These are phyloP conservation scores for Penicillium psychrosexuale DNA, from an alignment of 2,329 filamentous ascomycete genomes.

Conservation along the genomic window DNA sequence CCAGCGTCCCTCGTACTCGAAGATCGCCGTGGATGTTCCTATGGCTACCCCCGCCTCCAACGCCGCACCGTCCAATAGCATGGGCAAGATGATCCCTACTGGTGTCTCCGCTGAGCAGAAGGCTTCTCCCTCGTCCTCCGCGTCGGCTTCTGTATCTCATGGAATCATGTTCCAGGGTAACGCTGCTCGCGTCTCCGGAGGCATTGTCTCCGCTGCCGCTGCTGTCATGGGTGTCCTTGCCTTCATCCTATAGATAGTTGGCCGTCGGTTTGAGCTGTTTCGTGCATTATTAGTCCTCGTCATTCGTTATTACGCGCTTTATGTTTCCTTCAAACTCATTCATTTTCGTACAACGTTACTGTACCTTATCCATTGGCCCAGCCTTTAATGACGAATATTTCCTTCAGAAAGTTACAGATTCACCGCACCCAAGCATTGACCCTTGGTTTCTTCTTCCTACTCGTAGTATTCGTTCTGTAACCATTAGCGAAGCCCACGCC, in stretches of 20 bases:
- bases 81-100: slow-evolving; percentile 33
- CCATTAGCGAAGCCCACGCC: accelerated
- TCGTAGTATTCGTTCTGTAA: not conserved
- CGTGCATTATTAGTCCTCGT: slow-evolving; percentile 1
- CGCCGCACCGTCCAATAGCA: slow-evolving; percentile 28
- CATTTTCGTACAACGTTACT: slow-evolving; percentile 5
- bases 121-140: slow-evolving; percentile 40
- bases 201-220: slow-evolving; percentile 21
- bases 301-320: slow-evolving; percentile 11
- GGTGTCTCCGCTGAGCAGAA: slow-evolving; percentile 32
- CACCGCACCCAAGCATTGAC: accelerated
- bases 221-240: slow-evolving; percentile 29
- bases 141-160: slow-evolving; percentile 26
- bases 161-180: slow-evolving; percentile 26
- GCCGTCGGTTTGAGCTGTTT: not conserved
- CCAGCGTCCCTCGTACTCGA: slow-evolving; percentile 18
- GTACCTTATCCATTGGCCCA: slow-evolving; percentile 1
- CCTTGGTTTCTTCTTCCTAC: no score
- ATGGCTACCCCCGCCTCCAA: slow-evolving; percentile 18
- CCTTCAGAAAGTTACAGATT: not conserved
- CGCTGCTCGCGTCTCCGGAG: slow-evolving; percentile 21
- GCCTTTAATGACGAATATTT: slow-evolving; percentile 12
- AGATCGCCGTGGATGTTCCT: slow-evolving; percentile 31
- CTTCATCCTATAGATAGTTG: slow-evolving; percentile 24
- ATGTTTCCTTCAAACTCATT: not conserved